Conservation (phyloP, 768 basidiomycete species). For the Mycena galericulata region DNA sequence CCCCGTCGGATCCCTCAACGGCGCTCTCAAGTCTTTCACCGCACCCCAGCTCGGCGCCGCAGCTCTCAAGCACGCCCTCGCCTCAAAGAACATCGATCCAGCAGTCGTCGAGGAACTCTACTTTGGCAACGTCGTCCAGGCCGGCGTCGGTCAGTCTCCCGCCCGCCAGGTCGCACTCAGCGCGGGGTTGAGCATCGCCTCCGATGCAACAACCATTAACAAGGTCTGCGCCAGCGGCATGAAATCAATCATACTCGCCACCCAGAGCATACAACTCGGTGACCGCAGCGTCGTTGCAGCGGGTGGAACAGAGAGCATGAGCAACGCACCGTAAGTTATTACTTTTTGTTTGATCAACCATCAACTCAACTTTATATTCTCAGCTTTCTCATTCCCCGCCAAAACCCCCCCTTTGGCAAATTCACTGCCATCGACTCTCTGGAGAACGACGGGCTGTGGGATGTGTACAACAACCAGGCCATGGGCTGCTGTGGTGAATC, state of each 20-base stretch:
- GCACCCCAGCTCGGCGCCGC: slow-evolving; percentile 91
- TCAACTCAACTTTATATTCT: background rate
- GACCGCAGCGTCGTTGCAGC: slow-evolving; percentile 89
- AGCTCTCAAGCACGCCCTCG: slow-evolving; percentile 92
- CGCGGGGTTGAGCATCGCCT: slow-evolving; percentile 84
- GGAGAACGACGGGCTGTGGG: slow-evolving; percentile 93
- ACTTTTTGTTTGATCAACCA: background rate
- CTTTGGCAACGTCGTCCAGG: slow-evolving; percentile 98
- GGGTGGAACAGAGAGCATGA: slow-evolving; percentile 99
- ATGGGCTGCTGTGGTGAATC: slow-evolving; percentile 98
- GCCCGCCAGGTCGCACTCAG: slow-evolving; percentile 96
- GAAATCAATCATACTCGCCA: slow-evolving; percentile 94
- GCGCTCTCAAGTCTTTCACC: slow-evolving; percentile 86
- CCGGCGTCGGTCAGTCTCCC: slow-evolving; percentile 97
- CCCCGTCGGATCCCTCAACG: slow-evolving; percentile 94
- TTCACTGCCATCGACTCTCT: slow-evolving; percentile 89
- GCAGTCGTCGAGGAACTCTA: slow-evolving; percentile 93
- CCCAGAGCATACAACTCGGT: slow-evolving; percentile 90
- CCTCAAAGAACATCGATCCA: slow-evolving; percentile 83
- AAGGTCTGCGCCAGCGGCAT: slow-evolving; percentile 99
- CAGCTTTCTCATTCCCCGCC: slow-evolving; percentile 86
- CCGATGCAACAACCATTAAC: slow-evolving; percentile 99
- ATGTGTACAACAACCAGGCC: slow-evolving; percentile 96
- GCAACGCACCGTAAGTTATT: slow-evolving; percentile 90
- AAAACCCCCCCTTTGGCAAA: slow-evolving; percentile 89